These are phyloP conservation scores for Backusella morwellensis DNA, from an alignment of 192 early-diverging fungal genomes.

Conservation along the genomic window DNA sequence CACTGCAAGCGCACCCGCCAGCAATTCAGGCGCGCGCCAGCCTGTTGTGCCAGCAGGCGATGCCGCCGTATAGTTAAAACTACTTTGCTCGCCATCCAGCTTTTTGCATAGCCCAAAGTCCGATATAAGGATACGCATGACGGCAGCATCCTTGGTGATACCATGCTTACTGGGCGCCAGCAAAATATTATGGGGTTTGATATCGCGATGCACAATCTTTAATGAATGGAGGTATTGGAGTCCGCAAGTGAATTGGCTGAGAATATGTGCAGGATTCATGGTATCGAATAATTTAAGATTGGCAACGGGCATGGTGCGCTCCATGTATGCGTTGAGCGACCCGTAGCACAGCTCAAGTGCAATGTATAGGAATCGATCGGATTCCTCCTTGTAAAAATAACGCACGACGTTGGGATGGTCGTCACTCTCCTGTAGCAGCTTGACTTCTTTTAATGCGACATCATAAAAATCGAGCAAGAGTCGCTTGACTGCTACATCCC, in stretches of 20 bases:
- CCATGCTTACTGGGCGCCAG: conserved; percentile 62
- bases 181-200: conserved; percentile 96
- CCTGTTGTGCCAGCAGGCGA: conserved; percentile 88
- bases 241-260: conserved; percentile 85
- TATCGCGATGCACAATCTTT: conserved; percentile 97
- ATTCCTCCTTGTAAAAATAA: conserved; percentile 88
- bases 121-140: conserved; percentile 81
- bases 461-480: conserved; percentile 95
- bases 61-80: conserved; percentile 88
- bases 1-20: conserved; percentile 32
- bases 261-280: conserved; percentile 63
- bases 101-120: conserved; percentile 98
- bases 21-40: conserved; percentile 93
- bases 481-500: conserved; percentile 92
- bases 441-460: conserved; percentile 92
- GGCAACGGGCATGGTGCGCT: conserved; percentile 48
- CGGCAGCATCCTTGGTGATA: conserved; percentile 15
- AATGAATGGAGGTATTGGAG: conserved; percentile 87
- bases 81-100: conserved; percentile 89
- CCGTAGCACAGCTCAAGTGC: conserved; percentile 93
- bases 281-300: conserved; percentile 44
- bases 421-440: conserved; percentile 89
- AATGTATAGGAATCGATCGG: conserved; percentile 93
- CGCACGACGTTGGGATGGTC: conserved; percentile 95
- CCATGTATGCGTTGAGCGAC: conserved; percentile 85